phyloP scores from a whole-genome alignment of 2,329 filamentous ascomycete genomes.

The Hortaea werneckii region DNA sequence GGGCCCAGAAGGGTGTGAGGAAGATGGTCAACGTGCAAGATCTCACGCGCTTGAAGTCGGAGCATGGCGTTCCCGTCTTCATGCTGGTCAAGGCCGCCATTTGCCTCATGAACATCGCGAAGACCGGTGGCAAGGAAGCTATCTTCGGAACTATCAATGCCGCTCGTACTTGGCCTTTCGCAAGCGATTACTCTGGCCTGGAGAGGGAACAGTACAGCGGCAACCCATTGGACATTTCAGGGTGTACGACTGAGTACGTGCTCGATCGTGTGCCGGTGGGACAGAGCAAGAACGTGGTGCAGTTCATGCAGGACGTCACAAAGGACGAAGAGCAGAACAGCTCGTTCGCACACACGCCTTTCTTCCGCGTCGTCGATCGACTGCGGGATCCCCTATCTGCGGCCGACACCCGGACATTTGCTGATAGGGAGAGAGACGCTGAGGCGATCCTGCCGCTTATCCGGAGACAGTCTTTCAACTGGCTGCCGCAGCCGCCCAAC shows the following conservation, averaged over 20 bases:
- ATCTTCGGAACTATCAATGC: conserved; percentile 25
- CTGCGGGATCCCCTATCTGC: conserved; percentile 18
- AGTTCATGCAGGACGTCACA: conserved; percentile 23
- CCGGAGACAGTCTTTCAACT: conserved; percentile 24
- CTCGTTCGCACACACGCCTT: conserved; percentile 21
- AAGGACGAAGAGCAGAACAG: conserved; percentile 21
- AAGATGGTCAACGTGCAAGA: conserved; percentile 18
- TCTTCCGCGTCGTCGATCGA: conserved; percentile 21
- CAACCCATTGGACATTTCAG: conserved; percentile 25
- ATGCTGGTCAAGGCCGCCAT: conserved; percentile 26
- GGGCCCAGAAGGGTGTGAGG: conserved; percentile 20
- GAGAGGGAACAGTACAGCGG: conserved; percentile 19
- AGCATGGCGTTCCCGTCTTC: conserved; percentile 23
- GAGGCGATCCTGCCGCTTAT: conserved; percentile 21
- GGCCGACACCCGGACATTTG: conserved; percentile 19
- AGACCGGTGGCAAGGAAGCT: conserved; percentile 22
- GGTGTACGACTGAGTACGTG: conserved; percentile 25
- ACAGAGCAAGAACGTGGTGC: conserved; percentile 13
- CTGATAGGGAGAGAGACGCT: conserved; percentile 21
- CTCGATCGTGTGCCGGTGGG: conserved; percentile 22
- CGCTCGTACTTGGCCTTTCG: conserved; percentile 25
- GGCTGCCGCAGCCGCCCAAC: conserved; percentile 22
- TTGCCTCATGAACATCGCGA: conserved; percentile 19
- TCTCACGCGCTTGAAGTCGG: conserved; percentile 20
- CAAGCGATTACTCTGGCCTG: conserved; percentile 17